Base-by-base conservation (phyloP, 2,329 filamentous ascomycete species). In the Coniochaeta pulveracea region DNA sequence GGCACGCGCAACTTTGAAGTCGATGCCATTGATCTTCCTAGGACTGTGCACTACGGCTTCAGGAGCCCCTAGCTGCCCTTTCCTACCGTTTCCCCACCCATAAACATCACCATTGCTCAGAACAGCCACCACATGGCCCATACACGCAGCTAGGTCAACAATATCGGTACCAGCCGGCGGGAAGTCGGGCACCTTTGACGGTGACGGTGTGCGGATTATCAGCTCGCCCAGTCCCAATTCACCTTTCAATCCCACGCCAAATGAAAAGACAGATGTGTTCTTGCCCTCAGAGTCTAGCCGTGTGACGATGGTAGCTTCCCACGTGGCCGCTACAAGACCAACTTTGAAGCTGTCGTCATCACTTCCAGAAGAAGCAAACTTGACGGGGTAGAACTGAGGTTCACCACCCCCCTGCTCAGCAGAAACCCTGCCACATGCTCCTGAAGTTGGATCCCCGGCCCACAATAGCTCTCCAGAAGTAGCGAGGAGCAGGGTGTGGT, bases 11-110 rank as follows among this genome's bases (percentile, higher is more conserved):
- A 78, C 79, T n/a, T 56, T 59, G 52, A 93, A 93, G 4, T 56
- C 50, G 14, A 72, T 52, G 3, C 60, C 58, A 11, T 60, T 57
- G 15, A 93, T 66, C 53, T 64, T 76, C 8, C 70, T 61, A 5
- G 85, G 85, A 11, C 47, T 48, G 56, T 70, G 66, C 3, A 79
- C 51, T 18, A 76, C 50, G 5, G 58, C 61, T 18, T 59, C 57
- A 1, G 69, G 67, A 26, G 61, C 55, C 1, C 86, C 88, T 1
- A 93, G 59, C 52, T 98, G 89, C 0, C 84, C 84, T 50, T 94
- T 91, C 16, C 85, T 72, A 10, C 82, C 80, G 46, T 76, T 84
- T 0, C 91, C 91, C 89, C 89, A 96, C 3, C 85, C 88, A 51
- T 82, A 93, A 2, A 79, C 77, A 11, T 81, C 68, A 1, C 88